phyloP scores from a whole-genome alignment of 2,329 filamentous ascomycete species.

The Fusarium mundagurra region DNA sequence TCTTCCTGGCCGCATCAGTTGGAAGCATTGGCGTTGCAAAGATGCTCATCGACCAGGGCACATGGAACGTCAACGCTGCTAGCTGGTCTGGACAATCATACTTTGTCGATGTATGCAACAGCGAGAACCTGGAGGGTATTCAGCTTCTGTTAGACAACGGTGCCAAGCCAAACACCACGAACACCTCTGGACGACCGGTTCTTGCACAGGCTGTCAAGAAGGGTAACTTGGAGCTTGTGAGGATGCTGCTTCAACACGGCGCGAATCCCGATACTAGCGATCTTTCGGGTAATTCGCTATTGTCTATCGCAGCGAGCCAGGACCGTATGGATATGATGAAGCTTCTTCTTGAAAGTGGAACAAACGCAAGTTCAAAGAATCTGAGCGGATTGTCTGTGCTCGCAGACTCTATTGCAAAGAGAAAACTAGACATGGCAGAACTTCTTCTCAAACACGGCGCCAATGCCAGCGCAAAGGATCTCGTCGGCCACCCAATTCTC shows the following conservation, averaged over 20 bases:
- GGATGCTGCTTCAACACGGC: slow-evolving; percentile 48
- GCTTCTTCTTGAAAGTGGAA: slow-evolving; percentile 49
- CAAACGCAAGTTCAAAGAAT: slow-evolving; percentile 44
- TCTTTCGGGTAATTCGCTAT: slow-evolving; percentile 44
- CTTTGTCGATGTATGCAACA: slow-evolving; percentile 44
- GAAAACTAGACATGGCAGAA: slow-evolving; percentile 46
- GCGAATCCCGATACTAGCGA: slow-evolving; percentile 48
- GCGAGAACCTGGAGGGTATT: slow-evolving; percentile 41
- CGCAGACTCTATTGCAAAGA: slow-evolving; percentile 46
- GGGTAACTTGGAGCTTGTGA: slow-evolving; percentile 41
- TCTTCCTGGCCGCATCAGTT: slow-evolving; percentile 47
- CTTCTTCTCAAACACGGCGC: slow-evolving; percentile 49
- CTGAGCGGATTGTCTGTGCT: slow-evolving; percentile 47
- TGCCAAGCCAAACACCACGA: slow-evolving; percentile 43
- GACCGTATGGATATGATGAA: slow-evolving; percentile 45
- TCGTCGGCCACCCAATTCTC: slow-evolving; percentile 46
- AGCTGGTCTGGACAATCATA: slow-evolving; percentile 44
- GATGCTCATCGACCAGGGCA: slow-evolving; percentile 45
- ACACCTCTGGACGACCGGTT: slow-evolving; percentile 40
- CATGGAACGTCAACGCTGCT: slow-evolving; percentile 43
- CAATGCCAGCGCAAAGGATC: slow-evolving; percentile 46
- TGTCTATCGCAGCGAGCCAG: slow-evolving; percentile 44
- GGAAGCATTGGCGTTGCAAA: slow-evolving; percentile 44
- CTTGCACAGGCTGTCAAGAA: slow-evolving; percentile 45
- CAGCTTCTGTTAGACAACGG: slow-evolving; percentile 46